Evolutionary conservation across 495 filamentous ascomycete genomes (phyloP), one percentile per base, ranked within the genome.

Genomic region (Thermothielavioides terrestris): DNA sequence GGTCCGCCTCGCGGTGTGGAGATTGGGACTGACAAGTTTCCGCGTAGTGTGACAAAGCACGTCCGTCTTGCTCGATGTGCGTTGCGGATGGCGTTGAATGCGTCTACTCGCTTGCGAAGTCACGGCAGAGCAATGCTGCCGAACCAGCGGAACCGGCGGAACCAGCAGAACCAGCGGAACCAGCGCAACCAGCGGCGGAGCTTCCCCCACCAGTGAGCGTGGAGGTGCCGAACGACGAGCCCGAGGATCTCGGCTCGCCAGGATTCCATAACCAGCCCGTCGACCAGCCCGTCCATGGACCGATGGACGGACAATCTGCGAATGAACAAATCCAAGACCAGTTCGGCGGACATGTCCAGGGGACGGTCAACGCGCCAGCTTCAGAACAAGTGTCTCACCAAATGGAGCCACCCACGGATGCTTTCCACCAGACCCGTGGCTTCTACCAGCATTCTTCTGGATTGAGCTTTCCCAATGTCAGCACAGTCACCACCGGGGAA

Each of bases 21-120:
- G 11, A n/a, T n/a, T 1, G 12, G 9, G 18, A 34, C 43, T 57
- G 34, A 60, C 43, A 54, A 11, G 22, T 10, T n/a, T 2, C 39
- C 4, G 10, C 11, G 5, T 26, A 74, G 68, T 75, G 71, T 48
- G 64, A 67, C 18, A 71, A 69, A 37, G 58, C 55, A 14, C 63
- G 63, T 43, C 70, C 71, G 17, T 56, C 44, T 11, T 75, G 70
- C 53, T 59, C 62, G 12, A 47, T 61, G 21, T 75, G 71, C 42
- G 14, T 57, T 38, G 49, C 54, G 1, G 42, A 57, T 2, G 61
- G 55, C 1, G 39, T 55, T 6, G 42, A 52, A 15, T 75, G 71
- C 38, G 22, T 63, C 32, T 75, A 75, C 45, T 42, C 63, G 7
- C 50, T 55, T 6, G 49, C 63, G 15, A 68, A 60, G 37, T 31